Evolutionary conservation across 345 rosid species (phyloP).

Genomic region (Trapa bicornis): DNA sequence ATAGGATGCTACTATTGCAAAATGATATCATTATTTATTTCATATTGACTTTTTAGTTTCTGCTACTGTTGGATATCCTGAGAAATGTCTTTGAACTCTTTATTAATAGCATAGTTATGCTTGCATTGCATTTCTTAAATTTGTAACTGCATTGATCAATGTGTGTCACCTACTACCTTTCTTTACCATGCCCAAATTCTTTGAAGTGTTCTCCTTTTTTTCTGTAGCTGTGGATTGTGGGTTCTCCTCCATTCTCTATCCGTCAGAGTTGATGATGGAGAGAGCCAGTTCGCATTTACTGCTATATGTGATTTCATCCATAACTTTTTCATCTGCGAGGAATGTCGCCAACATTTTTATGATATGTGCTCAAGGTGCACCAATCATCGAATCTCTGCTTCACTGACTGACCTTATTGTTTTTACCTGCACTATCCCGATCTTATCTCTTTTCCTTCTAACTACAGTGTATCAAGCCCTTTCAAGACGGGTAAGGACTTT

Average conservation of each 20-base stretch:
- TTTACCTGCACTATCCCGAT: neutral
- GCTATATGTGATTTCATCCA: conserved; percentile 75
- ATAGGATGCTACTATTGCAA: neutral
- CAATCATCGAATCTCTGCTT: neutral
- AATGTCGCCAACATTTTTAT: conserved; percentile 86
- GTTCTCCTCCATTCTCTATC: conserved; percentile 88
- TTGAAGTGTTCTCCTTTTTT: conserved; percentile 2
- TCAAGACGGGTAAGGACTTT: conserved; percentile 58
- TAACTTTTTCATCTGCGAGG: conserved; percentile 86
- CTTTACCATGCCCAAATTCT: neutral
- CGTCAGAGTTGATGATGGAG: conserved; percentile 74
- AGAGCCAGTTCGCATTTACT: conserved; percentile 74
- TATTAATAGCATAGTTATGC: no score
- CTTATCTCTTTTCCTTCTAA: conserved; percentile 3
- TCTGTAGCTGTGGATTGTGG: conserved; percentile 92
- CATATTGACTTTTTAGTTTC: neutral
- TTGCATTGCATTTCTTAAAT: neutral
- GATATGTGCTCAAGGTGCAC: conserved; percentile 82
- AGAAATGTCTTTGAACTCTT: neutral
- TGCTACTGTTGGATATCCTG: neutral
- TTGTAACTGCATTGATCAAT: neutral
- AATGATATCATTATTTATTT: neutral
- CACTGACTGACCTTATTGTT: neutral
- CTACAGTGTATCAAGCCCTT: conserved; percentile 54
- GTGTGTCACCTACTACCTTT: neutral